Conservation (phyloP, 805 yeast species). For the Cyberlindnera nakhonratchasimensis region DNA sequence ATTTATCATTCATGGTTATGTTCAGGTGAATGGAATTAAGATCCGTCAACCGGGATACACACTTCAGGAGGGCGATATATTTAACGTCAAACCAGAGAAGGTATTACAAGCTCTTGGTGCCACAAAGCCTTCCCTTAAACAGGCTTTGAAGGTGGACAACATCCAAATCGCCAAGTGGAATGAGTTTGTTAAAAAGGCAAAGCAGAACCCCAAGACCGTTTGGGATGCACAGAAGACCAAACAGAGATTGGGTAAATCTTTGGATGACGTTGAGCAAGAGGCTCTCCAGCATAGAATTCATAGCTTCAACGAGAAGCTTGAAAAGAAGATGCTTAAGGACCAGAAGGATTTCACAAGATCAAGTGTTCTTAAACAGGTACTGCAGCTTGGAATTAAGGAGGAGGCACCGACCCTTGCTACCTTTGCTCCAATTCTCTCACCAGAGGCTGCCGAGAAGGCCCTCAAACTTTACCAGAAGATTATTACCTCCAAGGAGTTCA, state of each 20-base stretch:
- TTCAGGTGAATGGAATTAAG: conserved; percentile 77
- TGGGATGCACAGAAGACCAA: conserved; percentile 37
- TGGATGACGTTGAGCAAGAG: conserved; percentile 20
- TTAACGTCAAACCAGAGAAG: conserved; percentile 79
- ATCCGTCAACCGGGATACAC: conserved; percentile 78
- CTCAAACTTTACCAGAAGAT: conserved; percentile 21
- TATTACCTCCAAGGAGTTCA: conserved; percentile 15
- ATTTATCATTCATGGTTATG: conserved; percentile 76
- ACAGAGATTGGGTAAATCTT: conserved; percentile 30
- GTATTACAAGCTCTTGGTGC: conserved; percentile 85
- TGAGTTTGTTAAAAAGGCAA: conserved; percentile 57
- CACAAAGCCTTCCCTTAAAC: conserved; percentile 68
- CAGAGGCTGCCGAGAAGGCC: conserved; percentile 25
- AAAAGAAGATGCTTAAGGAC: conserved; percentile 21
- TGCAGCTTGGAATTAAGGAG: conserved; percentile 17
- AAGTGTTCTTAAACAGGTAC: conserved; percentile 16
- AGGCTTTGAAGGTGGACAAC: conserved; percentile 67
- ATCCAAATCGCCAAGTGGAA: conserved; percentile 76
- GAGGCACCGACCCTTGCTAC: conserved; percentile 16
- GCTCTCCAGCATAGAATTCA: conserved; percentile 17
- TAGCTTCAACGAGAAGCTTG: conserved; percentile 17
- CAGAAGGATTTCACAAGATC: conserved; percentile 25
- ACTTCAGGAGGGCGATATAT: conserved; percentile 80
- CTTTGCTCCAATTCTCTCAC: conserved; percentile 11
- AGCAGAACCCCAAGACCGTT: conserved; percentile 41